A percentile compares a stretch with the other conserved stretches of the same genome.
Evolutionary conservation across 2,329 filamentous ascomycete genomes (phyloP).

Genomic region (Conoideocrella luteorostrata): DNA sequence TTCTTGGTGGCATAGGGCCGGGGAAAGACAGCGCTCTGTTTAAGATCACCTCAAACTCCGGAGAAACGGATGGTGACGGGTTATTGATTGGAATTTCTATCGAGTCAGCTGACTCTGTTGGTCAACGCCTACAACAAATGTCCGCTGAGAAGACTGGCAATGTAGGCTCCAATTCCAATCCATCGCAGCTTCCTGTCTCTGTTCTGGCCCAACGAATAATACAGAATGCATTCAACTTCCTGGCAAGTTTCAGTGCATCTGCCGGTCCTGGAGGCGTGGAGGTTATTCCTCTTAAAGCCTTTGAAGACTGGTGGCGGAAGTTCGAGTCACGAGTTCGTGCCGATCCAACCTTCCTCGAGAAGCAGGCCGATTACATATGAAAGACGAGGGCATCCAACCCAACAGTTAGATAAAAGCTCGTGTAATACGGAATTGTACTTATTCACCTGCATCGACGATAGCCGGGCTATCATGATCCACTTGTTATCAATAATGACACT

Average conservation of each 20-base stretch:
- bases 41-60: slow-evolving; percentile 48
- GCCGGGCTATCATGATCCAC: no score
- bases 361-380: slow-evolving; percentile 28
- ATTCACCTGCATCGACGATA: neutral
- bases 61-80: slow-evolving; percentile 28
- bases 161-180: slow-evolving; percentile 1
- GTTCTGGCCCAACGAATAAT: slow-evolving; percentile 89
- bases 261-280: slow-evolving; percentile 60
- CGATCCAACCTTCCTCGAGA: slow-evolving; percentile 85
- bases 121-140: slow-evolving; percentile 58
- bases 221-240: slow-evolving; percentile 93
- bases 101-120: slow-evolving; percentile 68
- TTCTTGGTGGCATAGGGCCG: slow-evolving; percentile 82
- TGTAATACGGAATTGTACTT: neutral
- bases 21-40: slow-evolving; percentile 93
- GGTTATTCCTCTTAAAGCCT: slow-evolving; percentile 87
- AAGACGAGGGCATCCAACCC: neutral
- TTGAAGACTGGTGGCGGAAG: slow-evolving; percentile 97
- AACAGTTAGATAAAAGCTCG: neutral
- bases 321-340: slow-evolving; percentile 82
- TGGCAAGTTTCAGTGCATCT: slow-evolving; percentile 75
- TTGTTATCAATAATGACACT: no score
- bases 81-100: slow-evolving; percentile 77
- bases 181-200: slow-evolving; percentile 54
- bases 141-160: slow-evolving; percentile 23